Base-by-base conservation (phyloP, 352 stramenopile genomes). In the Phytophthora quininea region DNA sequence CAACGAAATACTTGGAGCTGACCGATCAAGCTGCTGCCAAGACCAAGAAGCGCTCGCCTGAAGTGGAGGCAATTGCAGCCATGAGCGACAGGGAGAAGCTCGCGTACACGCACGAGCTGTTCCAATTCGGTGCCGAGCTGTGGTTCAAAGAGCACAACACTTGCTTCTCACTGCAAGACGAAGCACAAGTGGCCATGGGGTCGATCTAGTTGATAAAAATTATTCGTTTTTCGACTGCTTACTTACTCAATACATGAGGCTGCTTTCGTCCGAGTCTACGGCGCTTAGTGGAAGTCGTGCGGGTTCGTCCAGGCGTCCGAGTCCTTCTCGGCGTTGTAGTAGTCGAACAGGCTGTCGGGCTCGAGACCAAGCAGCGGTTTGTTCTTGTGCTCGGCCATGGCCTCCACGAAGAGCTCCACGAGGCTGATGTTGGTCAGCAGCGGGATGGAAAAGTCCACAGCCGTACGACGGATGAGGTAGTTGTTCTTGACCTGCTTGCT, bases 301-400 rank as follows among this genome's bases (percentile, higher is more conserved):
- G 88, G 77, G 67, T 95, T 75, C n/a, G 93, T 98, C 97, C 97
- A 99, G 46, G 86, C 94, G 74, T 98, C 92, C 64, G 96, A 82
- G 42, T 78, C 76, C 62, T 86, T 90, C 76, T 99, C 97, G 53
- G 82, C 80, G 71, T 97, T 79, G 85, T 99, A 99, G 74, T 99
- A 98, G 70, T 99, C 97, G 73, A 99, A 99, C 49, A 99, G 83
- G 67, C 90, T 98, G 69, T 97, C 87, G 15, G 96, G 81, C 61
- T 99, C 90, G 27, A 99, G 79, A 12, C 95, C 96, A 56, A 98
- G 81, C 67, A 99, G 69, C 57, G 80, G 93, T 87, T 96, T 68
- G 64, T 97, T 87, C 74, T 98, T 95, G 86, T 99, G 89, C 66
- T 97, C 89, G 47, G 79, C 84, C 78, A 98, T 94, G n/a, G 91